phyloP scores from a whole-genome alignment of 192 early-diverging fungal genomes.

The Backusella australiensis region DNA sequence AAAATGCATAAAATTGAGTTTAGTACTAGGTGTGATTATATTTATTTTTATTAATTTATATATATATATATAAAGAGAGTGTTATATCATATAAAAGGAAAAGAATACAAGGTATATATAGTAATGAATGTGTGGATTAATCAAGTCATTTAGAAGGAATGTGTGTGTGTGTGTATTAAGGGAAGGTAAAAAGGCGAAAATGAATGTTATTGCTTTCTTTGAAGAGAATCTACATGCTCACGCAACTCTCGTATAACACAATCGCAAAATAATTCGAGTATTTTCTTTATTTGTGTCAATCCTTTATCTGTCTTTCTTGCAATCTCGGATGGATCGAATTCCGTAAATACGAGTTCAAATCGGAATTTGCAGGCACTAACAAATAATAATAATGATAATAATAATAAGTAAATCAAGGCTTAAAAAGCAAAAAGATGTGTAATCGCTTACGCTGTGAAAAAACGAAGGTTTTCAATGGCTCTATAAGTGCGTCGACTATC shows the following conservation, averaged over 20 bases:
- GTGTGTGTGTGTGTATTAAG: background rate
- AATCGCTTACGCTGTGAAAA: constrained; percentile 52
- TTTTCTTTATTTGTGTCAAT: constrained; percentile 27
- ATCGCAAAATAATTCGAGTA: constrained; percentile 21
- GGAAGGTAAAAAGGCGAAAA: background rate
- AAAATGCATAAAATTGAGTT: background rate
- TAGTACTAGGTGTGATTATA: background rate
- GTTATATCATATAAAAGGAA: background rate
- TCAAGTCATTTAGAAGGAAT: background rate
- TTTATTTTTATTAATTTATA: background rate
- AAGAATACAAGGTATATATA: background rate
- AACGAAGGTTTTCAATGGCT: constrained; percentile 54
- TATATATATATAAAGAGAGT: background rate
- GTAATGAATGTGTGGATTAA: background rate
- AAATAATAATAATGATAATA: background rate
- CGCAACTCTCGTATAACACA: constrained; percentile 23
- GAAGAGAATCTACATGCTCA: constrained; percentile 15
- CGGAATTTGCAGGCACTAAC: constrained; percentile 57
- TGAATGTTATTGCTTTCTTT: background rate
- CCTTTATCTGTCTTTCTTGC: constrained; percentile 45
- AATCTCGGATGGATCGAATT: constrained; percentile 51
- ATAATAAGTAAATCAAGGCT: background rate
- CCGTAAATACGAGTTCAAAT: constrained; percentile 45
- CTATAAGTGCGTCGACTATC: constrained; percentile 53
- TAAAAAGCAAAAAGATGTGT: background rate